Percentiles rank a stretch among this genome's conserved stretches.
Conservation (phyloP, 495 filamentous ascomycete species). For the Neurospora discreta region DNA sequence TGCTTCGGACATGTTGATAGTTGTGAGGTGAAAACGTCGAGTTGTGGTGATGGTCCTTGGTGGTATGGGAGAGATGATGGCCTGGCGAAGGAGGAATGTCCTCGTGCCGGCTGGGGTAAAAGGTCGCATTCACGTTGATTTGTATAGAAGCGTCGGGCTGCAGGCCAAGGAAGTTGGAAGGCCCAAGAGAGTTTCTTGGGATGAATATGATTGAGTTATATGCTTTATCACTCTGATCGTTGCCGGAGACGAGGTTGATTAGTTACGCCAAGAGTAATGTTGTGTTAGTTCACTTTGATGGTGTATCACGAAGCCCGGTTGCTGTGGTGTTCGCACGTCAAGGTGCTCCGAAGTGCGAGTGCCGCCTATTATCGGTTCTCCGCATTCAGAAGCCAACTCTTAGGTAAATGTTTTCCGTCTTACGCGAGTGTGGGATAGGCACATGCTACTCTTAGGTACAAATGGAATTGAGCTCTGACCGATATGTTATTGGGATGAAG, state of each 20-base stretch:
- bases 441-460: not conserved
- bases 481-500: not conserved
- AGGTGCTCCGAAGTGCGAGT: not conserved
- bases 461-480: too few species aligned
- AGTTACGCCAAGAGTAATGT: not conserved
- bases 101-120: not conserved
- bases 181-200: not conserved
- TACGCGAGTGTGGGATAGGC: not conserved
- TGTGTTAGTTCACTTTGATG: not conserved
- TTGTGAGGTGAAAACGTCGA: not conserved
- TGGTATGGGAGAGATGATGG: not conserved
- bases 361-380: not conserved
- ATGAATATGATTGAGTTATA: not conserved
- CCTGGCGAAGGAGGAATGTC: not conserved
- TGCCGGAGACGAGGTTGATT: not conserved
- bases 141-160: not conserved
- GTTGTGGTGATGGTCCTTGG: not conserved
- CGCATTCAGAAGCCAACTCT: not conserved
- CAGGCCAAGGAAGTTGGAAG: not conserved
- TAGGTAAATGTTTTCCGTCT: not conserved
- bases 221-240: not conserved
- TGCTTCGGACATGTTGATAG: slow-evolving; percentile 3
- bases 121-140: not conserved
- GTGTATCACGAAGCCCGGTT: not conserved
- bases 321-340: not conserved